Evolutionary conservation across 139 green algal species (phyloP), one percentile per base, ranked within the genome.

Genomic region (Edaphochlamys debaryana): DNA sequence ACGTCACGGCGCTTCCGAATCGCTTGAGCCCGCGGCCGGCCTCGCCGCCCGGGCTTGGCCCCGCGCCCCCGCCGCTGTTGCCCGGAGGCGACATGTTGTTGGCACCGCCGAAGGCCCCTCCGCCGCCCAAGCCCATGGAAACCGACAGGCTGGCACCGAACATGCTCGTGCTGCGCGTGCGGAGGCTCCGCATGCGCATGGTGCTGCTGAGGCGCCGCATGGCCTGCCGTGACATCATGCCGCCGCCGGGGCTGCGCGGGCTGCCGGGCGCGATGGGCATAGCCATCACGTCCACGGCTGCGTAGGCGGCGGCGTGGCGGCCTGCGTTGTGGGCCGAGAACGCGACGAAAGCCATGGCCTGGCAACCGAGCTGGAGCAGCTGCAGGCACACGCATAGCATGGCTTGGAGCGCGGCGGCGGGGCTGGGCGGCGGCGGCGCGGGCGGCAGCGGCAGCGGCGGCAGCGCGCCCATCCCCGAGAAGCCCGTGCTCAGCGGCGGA

Each of bases 171-270:
- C 76, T 82, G 34, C 76, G 62, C 0, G 76, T 73, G 42, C 52
- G 64, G 25, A 82, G 42, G 66, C 48, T 69, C 2, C 78, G 78
- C 66, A 84, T 84, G 36, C 78, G 78, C 34, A 76, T 62, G 78
- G 78, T 84, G 66, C 66, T 77, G 66, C 34, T 69, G 4, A 84
- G 64, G 3, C 78, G 66, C 34, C 78, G 78, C 66, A 84, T 84
- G 27, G 64, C 76, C 64, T 82, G 76, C 27, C 76, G 76, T 0
- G 76, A 82, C 41, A 82, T 41, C 42, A 82, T 41, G 62, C 74
- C 40, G 60, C 56, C 60, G 40, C 62, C 63, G 34, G 76, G 76
- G 63, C 76, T 82, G 23, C 76, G 76, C 4, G 76, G 76, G 63
- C 63, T 74, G 60, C 30, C 34, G 45, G 76, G 76, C 15, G 32